Conservation (phyloP, 2,329 filamentous ascomycete species). For the Aspergillus ustus region DNA sequence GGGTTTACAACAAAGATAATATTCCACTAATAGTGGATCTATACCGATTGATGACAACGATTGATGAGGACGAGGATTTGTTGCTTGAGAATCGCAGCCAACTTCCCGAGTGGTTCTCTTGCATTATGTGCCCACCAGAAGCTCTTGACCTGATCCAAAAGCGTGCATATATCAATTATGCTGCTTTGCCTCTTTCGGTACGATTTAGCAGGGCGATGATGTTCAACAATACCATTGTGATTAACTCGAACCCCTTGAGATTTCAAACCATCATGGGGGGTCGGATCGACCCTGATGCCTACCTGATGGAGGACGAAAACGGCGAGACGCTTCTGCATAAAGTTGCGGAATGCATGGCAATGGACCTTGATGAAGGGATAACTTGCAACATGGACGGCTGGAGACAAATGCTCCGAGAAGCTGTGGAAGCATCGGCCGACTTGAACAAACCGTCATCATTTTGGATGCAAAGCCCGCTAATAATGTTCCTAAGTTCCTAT, state of each 20-base stretch:
- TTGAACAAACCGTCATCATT: neutral
- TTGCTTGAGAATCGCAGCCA: too few relatives aligned
- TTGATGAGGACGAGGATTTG: too few relatives aligned
- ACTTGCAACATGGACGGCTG: neutral
- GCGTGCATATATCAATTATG: neutral
- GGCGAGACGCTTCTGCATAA: neutral
- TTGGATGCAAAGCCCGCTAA: neutral
- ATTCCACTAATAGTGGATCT: too few relatives aligned
- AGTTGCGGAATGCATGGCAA: neutral
- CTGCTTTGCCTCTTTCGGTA: neutral
- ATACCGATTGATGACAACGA: too few relatives aligned
- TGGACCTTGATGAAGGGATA: rapidly evolving
- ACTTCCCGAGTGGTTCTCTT: neutral
- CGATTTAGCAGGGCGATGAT: neutral
- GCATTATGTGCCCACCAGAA: neutral
- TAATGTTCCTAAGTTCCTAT: neutral
- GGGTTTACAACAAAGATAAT: rapidly evolving
- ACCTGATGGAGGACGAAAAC: neutral
- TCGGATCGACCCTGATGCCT: neutral
- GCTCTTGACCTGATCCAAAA: neutral
- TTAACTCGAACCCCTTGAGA: rapidly evolving
- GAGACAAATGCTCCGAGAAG: neutral
- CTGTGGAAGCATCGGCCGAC: neutral
- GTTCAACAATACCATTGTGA: rapidly evolving
- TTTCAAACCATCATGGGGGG: neutral